These are phyloP conservation scores for Curvularia sp. DNA, from an alignment of 2,329 filamentous ascomycete species.

Conservation along the genomic window DNA sequence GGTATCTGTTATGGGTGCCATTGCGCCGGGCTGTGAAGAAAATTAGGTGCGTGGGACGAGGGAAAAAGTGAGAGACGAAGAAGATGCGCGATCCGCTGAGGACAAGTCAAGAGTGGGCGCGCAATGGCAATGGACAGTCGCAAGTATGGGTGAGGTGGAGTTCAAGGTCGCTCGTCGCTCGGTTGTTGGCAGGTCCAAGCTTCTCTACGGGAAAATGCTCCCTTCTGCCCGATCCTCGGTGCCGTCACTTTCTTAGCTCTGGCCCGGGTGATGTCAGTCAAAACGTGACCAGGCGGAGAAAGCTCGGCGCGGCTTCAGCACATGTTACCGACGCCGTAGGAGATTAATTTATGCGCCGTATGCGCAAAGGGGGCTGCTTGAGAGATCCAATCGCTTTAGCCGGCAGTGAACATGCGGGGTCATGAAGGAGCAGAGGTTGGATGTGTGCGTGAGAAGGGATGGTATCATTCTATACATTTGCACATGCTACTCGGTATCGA, in stretches of 20 bases:
- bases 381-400: not conserved
- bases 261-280: constrained; percentile 16
- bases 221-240: constrained; percentile 22
- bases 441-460: not conserved
- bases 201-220: constrained; percentile 23
- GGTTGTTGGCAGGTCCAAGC: constrained; percentile 21
- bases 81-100: constrained; percentile 26
- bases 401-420: constrained; percentile 7
- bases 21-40: constrained; percentile 54
- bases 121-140: constrained; percentile 32
- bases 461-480: not conserved
- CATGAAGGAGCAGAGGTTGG: not conserved
- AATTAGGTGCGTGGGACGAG: constrained; percentile 10
- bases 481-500: not conserved
- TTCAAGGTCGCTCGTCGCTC: constrained; percentile 16
- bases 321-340: not conserved
- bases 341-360: not conserved
- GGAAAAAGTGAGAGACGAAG: constrained; percentile 17
- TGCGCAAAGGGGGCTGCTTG: not conserved
- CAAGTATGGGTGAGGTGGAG: constrained; percentile 20
- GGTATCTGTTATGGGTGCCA: constrained; percentile 88
- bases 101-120: constrained; percentile 23
- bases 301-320: constrained; percentile 3
- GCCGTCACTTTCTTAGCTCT: constrained; percentile 8
- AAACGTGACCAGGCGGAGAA: constrained; percentile 1